phyloP scores from a whole-genome alignment of 2,329 filamentous ascomycete species.

The Microcera coccophila region DNA sequence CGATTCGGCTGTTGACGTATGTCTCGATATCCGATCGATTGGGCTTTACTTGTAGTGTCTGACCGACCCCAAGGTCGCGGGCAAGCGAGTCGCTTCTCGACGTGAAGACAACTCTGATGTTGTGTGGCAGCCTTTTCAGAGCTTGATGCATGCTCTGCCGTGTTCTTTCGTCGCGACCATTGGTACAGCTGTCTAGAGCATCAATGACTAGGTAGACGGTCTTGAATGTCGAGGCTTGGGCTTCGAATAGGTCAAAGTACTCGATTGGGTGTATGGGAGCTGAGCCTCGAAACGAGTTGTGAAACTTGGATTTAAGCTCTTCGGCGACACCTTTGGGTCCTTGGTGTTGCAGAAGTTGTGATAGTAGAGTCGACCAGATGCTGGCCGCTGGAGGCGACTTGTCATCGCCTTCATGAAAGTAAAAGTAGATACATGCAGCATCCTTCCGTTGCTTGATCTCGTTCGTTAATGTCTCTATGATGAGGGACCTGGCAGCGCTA shows the following conservation, averaged over 20 bases:
- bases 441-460: background rate
- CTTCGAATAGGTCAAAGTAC: background rate
- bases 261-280: background rate
- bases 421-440: background rate
- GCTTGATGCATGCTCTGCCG: background rate
- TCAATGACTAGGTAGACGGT: background rate
- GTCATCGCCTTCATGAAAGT: background rate
- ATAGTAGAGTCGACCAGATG: background rate
- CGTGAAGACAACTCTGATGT: background rate
- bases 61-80: background rate
- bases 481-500: background rate
- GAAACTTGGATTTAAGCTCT: background rate
- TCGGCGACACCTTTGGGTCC: background rate
- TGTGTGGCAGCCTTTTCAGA: background rate
- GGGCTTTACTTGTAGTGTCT: background rate
- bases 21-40: background rate
- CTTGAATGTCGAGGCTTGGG: background rate
- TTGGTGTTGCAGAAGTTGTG: background rate
- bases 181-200: background rate
- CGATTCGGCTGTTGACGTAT: background rate
- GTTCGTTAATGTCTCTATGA: background rate
- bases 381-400: background rate
- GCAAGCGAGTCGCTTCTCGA: background rate
- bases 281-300: background rate
- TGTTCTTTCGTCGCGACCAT: background rate